phyloP scores from a whole-genome alignment of 139 green algal genomes.

The Chlorella sp. region DNA sequence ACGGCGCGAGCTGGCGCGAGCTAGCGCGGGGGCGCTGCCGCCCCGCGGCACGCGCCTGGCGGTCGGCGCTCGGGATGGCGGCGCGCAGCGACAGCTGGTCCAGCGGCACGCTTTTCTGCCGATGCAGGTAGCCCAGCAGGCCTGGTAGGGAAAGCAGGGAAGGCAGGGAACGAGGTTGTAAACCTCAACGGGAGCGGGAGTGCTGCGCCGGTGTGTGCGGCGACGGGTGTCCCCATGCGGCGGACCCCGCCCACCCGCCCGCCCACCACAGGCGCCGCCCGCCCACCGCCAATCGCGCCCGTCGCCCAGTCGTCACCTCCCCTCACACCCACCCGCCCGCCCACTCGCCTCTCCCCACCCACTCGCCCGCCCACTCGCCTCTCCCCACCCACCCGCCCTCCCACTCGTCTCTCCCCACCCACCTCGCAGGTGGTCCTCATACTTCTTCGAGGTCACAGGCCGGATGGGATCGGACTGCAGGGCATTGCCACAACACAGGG shows the following conservation, averaged over 20 bases:
- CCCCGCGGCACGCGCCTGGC: too few relatives aligned
- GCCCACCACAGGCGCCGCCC: too few relatives aligned
- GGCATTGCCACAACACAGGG: too few relatives aligned
- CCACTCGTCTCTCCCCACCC: neutral
- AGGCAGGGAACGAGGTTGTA: neutral
- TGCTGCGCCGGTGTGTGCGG: neutral
- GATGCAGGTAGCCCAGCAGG: conserved; percentile 59
- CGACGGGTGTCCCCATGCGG: too few relatives aligned
- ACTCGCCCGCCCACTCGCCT: neutral
- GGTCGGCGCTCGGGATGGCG: too few relatives aligned
- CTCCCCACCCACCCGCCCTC: neutral
- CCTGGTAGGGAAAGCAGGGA: neutral
- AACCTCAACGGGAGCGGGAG: neutral
- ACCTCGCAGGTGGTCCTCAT: conserved; percentile 53
- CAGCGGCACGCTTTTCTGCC: conserved; percentile 36
- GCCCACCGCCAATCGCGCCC: neutral
- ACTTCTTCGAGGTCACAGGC: conserved; percentile 46
- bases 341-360: neutral
- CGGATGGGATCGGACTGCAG: conserved; percentile 47
- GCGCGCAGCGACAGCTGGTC: conserved; percentile 45
- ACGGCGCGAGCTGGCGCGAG: conserved; percentile 34
- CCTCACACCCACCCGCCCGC: neutral
- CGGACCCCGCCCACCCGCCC: neutral
- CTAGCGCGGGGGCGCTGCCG: too few relatives aligned
- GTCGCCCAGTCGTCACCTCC: neutral